phyloP scores from a whole-genome alignment of 805 yeast genomes.

The Wickerhamomyces bovis region DNA sequence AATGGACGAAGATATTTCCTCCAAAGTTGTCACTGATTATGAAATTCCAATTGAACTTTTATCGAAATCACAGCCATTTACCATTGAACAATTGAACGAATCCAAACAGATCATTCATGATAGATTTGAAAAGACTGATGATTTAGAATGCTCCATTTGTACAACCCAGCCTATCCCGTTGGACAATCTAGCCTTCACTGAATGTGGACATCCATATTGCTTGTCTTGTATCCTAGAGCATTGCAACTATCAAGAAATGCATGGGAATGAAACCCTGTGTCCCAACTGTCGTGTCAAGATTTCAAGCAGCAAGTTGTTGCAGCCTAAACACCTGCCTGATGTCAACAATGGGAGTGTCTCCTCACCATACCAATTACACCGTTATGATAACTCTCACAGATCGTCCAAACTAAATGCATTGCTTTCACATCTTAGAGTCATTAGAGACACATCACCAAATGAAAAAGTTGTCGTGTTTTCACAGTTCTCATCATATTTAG shows the following conservation, averaged over 20 bases:
- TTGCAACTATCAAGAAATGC: conserved; percentile 55
- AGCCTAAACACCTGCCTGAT: conserved; percentile 21
- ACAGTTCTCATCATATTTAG: conserved; percentile 80
- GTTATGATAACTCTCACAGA: conserved; percentile 29
- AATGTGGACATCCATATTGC: conserved; percentile 82
- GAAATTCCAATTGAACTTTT: conserved; percentile 20
- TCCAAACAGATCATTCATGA: conserved; percentile 24
- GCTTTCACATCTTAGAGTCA: conserved; percentile 46
- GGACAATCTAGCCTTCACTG: conserved; percentile 52
- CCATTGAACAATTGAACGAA: conserved; percentile 11
- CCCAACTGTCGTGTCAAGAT: conserved; percentile 69
- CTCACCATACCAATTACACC: conserved; percentile 8
- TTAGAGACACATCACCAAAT: conserved; percentile 50
- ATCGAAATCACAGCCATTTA: conserved; percentile 2
- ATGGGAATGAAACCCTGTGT: conserved; percentile 47
- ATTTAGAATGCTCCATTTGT: conserved; percentile 81
- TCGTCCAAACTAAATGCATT: conserved; percentile 75
- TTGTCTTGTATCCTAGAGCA: conserved; percentile 67
- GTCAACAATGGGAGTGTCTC: conserved; percentile 7
- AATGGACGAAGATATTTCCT: conserved; percentile 42
- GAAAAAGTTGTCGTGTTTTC: conserved; percentile 85
- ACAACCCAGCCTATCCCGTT: conserved; percentile 56
- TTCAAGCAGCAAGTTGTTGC: conserved; percentile 38
- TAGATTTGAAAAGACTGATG: conserved; percentile 29
- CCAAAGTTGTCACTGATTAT: conserved; percentile 7